phyloP scores from a whole-genome alignment of 139 green algal genomes.

The Chlorella sp. region DNA sequence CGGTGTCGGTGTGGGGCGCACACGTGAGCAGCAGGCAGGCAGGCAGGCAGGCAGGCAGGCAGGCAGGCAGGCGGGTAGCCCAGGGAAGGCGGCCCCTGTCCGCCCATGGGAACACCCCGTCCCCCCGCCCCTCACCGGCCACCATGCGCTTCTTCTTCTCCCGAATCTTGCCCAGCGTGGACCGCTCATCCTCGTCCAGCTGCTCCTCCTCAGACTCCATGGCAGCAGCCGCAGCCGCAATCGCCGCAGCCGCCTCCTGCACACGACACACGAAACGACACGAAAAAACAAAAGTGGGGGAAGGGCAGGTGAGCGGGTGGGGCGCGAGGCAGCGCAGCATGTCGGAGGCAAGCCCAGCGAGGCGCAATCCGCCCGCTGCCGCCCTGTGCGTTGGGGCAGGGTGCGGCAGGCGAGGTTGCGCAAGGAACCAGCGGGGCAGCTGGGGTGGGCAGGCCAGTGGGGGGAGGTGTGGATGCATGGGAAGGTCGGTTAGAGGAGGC shows the following conservation, averaged over 20 bases:
- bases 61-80: background rate
- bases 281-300: too few relatives aligned
- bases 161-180: conserved; percentile 79
- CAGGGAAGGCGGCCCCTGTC: background rate
- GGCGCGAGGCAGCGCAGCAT: too few relatives aligned
- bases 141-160: conserved; percentile 70
- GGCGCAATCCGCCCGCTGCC: conserved; percentile 78
- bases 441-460: too few relatives aligned
- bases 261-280: too few relatives aligned
- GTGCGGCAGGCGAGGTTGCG: too few relatives aligned
- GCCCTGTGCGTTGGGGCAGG: conserved; percentile 48
- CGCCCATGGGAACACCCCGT: background rate
- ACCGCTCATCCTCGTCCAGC: conserved; percentile 79
- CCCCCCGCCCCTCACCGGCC: conserved; percentile 7
- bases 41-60: background rate
- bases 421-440: too few relatives aligned
- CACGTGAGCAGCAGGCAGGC: too few relatives aligned
- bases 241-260: background rate
- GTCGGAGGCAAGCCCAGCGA: conserved; percentile 85
- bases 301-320: too few relatives aligned
- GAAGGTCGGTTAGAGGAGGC: too few relatives aligned
- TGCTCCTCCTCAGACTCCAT: conserved; percentile 68
- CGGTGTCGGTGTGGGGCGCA: too few relatives aligned
- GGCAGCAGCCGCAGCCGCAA: background rate
- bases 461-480: too few relatives aligned